Base-by-base conservation (phyloP, 768 basidiomycete genomes). In the Clathrus columnatus region DNA sequence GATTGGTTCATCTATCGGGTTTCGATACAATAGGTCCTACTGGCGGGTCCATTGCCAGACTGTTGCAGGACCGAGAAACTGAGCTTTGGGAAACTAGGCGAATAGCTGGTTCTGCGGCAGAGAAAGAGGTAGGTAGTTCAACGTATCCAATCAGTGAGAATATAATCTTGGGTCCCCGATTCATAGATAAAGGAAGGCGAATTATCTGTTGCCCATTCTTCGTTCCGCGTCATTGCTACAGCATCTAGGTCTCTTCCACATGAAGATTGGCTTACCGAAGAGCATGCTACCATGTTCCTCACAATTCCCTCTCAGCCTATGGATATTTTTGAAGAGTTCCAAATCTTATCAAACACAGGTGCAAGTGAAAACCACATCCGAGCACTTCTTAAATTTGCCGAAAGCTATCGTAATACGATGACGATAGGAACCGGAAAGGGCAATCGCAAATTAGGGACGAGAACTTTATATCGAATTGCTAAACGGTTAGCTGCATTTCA, bases 221-320 rank as follows among this genome's bases (percentile, higher is more conserved):
- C 82, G 4, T 82, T 84, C 70, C 75, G 83, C 24, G 66, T 82
- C 54, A 78, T 84, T 59, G 72, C 70, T 49, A 84, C 83, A 0
- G 78, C 82, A 5, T 83, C 82, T 36, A 83, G 80, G 61, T 82
- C 82, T 0, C 64, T 79, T 1, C 76, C 79, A n/a, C 68, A 83
- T n/a, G 79, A 80, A 61, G 82, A 84, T 62, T 85, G 83, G 83
- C 73, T 85, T 24, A 72, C 75, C 1, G 77, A 79, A 56, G 83
- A 85, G 61, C 79, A 84, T 62, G 77, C 80, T 23, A 84, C 84
- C 61, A 84, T 84, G 82, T 84, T 85, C 72, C 80, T 84, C 65
- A 66, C 82, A 8, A 64, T 85, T 14, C 75, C 79, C 7, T 73
- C 77, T 43, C 78, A 79, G 60, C 81, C 82, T 0, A 85, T 85